Evolutionary conservation across 208 protist species (phyloP).

Genomic region (Wallacemonas sp.): DNA sequence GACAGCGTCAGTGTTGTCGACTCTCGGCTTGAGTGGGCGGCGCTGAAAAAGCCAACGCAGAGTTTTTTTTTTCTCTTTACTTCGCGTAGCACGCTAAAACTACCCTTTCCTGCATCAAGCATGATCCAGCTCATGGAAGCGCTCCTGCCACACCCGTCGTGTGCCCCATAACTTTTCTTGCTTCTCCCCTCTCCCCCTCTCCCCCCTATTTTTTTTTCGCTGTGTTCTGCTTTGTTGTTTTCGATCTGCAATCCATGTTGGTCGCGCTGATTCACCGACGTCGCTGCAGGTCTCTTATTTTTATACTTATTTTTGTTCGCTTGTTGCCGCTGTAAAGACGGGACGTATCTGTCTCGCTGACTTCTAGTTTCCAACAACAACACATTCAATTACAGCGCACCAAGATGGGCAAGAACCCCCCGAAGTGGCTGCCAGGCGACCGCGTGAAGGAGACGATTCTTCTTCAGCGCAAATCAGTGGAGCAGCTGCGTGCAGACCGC

Average conservation of each 20-base stretch:
- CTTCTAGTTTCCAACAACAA: constrained; percentile 2
- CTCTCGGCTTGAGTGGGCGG: no score
- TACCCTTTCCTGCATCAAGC: no score
- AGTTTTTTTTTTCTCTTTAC: no score
- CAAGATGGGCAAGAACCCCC: constrained; percentile 83
- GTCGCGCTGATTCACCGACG: no score
- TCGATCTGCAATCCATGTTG: no score
- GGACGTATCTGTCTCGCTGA: not conserved
- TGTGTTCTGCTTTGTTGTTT: not conserved
- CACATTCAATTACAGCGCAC: not conserved
- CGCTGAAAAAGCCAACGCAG: no score
- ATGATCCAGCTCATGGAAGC: no score
- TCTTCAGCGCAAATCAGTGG: constrained; percentile 88
- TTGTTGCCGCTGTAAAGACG: not conserved
- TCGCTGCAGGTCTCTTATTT: constrained; percentile 7
- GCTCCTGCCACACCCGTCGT: no score
- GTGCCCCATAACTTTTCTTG: no score
- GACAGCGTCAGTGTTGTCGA: no score
- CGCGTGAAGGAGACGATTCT: constrained; percentile 93
- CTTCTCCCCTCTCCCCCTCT: not conserved
- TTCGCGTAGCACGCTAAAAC: no score
- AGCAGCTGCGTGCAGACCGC: constrained; percentile 84
- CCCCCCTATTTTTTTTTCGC: constrained; percentile 5
- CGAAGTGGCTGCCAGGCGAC: constrained; percentile 89
- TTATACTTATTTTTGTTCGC: constrained; percentile 5